phyloP scores from a whole-genome alignment of 2,329 filamentous ascomycete genomes.

The Cryoendolithus antarcticus region DNA sequence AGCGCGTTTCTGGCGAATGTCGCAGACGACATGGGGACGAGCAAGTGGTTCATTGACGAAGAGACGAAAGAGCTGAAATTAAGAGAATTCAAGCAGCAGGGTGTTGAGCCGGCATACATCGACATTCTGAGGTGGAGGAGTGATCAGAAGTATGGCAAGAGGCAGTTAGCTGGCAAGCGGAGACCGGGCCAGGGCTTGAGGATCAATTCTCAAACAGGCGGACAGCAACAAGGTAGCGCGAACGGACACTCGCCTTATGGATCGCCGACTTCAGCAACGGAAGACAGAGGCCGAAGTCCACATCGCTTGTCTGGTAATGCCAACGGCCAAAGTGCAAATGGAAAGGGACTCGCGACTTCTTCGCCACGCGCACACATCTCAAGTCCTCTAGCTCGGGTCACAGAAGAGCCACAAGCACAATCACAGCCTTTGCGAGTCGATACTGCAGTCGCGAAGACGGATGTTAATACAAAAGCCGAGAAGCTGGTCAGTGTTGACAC shows the following conservation, averaged over 20 bases:
- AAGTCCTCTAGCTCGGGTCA: constrained; percentile 61
- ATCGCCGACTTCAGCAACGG: constrained; percentile 48
- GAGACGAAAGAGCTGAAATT: constrained; percentile 85
- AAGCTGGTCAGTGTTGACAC: no score
- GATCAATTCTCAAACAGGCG: constrained; percentile 33
- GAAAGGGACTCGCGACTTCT: constrained; percentile 51
- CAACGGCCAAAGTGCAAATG: constrained; percentile 25
- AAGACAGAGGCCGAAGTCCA: constrained; percentile 56
- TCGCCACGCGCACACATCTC: constrained; percentile 56
- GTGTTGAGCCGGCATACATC: constrained; percentile 85
- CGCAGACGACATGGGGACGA: constrained; percentile 80
- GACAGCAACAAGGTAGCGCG: constrained; percentile 5
- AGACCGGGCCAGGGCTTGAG: constrained; percentile 28
- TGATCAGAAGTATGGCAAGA: constrained; percentile 82
- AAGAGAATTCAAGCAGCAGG: constrained; percentile 76
- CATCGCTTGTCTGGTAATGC: constrained; percentile 41
- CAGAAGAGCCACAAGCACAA: constrained; percentile 44
- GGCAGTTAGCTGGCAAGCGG: constrained; percentile 32
- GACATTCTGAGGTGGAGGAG: constrained; percentile 90
- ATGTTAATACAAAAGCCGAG: no score
- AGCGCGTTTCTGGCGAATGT: constrained; percentile 71
- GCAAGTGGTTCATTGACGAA: constrained; percentile 86
- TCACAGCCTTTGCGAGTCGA: no score
- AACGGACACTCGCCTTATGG: constrained; percentile 49
- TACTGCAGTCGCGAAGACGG: no score